Base-by-base conservation (phyloP, 305 asterid species). In the Fraxinus floribunda region DNA sequence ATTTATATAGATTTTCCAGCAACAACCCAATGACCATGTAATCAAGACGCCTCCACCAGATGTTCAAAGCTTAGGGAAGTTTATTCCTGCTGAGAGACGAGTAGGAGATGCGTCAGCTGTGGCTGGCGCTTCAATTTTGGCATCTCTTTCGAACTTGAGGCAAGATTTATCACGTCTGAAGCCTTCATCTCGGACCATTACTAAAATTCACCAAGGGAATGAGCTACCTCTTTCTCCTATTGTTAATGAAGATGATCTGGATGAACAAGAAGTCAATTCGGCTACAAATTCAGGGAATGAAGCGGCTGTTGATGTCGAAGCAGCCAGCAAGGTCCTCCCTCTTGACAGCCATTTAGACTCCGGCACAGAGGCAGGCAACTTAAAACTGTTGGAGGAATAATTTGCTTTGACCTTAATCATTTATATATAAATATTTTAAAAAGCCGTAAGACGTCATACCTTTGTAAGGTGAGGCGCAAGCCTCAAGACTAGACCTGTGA, bases 31-130 rank as follows among this genome's bases (percentile, higher is more conserved):
- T 64, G 97, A 93, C 44, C 81, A 86, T 81, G 86, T 90, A 78
- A 82, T 89, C 74, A 93, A 94, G 91, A 87, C 91, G 84, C 84
- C 92, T 86, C 89, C 95, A 75, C 82, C 93, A 77, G 97, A 92
- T 90, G 90, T 89, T 86, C 92, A 86, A 84, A 84, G 89, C 83
- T 72, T 83, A 16, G 93, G 93, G 70, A 94, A 91, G 88, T 84
- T 83, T 85, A 81, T 83, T 68, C 90, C 86, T n/a, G 90, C 82
- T 78, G 97, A 91, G 84, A 91, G 90, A 86, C 90, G 94, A 80
- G 87, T 87, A n/a, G 97, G 98, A 85, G 97, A 94, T 89, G 91
- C 95, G 55, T 94, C 98, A 86, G 95, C 96, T 83, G 97, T 91
- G 20, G 95, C 91, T 60, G 97, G 98, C 83, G 98, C 98, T 88